Conservation (phyloP, 2,329 filamentous ascomycete species). For the Cladosporium colombiae region DNA sequence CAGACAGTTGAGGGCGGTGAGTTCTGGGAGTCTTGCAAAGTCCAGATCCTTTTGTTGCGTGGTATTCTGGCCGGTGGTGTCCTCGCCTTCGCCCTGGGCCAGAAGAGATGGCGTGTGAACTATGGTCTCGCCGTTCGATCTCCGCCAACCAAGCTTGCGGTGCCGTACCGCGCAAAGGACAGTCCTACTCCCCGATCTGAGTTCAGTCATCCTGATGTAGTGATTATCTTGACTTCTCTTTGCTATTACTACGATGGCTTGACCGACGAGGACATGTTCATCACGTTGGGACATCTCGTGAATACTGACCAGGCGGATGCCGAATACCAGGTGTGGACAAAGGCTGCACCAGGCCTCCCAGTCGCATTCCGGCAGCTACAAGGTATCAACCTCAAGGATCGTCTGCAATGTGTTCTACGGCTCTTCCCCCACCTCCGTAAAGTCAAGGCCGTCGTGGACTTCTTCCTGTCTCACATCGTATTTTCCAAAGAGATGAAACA, state of each 20-base stretch:
- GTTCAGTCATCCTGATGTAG: slow-evolving; percentile 68
- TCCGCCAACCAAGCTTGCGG: slow-evolving; percentile 55
- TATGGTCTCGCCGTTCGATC: slow-evolving; percentile 53
- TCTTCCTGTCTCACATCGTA: slow-evolving; percentile 66
- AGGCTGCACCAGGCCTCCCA: slow-evolving; percentile 23
- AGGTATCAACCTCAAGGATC: slow-evolving; percentile 33
- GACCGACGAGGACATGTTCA: slow-evolving; percentile 47
- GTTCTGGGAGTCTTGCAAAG: slow-evolving; percentile 31
- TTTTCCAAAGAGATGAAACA: slow-evolving; percentile 67
- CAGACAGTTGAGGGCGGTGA: neutral
- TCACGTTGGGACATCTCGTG: slow-evolving; percentile 27
- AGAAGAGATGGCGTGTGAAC: slow-evolving; percentile 67
- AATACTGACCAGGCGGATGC: slow-evolving; percentile 28
- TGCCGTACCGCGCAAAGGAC: slow-evolving; percentile 68
- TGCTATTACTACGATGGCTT: slow-evolving; percentile 68
- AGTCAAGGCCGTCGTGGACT: slow-evolving; percentile 60
- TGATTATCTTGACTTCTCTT: slow-evolving; percentile 65
- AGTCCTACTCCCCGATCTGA: slow-evolving; percentile 63
- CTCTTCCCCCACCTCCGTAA: slow-evolving; percentile 50
- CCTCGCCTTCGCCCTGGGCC: slow-evolving; percentile 58
- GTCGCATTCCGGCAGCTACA: slow-evolving; percentile 26
- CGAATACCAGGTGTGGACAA: slow-evolving; percentile 32
- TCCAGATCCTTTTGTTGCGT: slow-evolving; percentile 57
- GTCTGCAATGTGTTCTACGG: slow-evolving; percentile 23
- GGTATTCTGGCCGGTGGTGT: slow-evolving; percentile 64